Percentiles rank a stretch among this genome's conserved stretches.
Conservation (phyloP, 2,329 filamentous ascomycete genomes). For the Epichloe coenophiala region DNA sequence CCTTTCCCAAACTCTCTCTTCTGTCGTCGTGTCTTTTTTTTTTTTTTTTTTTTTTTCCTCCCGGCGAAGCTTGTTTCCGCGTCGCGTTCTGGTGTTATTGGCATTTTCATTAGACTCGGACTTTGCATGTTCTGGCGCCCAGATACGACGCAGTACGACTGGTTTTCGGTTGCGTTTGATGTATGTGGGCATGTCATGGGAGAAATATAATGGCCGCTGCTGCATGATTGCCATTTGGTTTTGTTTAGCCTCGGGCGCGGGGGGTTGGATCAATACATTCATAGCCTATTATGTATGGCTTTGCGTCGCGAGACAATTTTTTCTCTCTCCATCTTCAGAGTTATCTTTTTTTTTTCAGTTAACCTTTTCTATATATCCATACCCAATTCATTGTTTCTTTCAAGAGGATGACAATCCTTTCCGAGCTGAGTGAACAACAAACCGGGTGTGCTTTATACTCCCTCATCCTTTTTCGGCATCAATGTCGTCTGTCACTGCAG, state of each 20-base stretch:
- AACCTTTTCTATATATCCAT: neutral
- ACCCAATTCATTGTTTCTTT: neutral
- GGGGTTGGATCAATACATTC: neutral
- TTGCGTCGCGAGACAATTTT: neutral
- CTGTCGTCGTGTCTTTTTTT: neutral
- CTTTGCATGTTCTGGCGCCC: neutral
- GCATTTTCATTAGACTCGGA: neutral
- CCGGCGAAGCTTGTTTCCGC: neutral
- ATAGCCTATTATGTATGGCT: neutral
- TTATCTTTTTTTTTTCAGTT: neutral
- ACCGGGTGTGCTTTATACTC: neutral
- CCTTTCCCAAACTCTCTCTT: neutral
- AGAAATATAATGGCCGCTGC: neutral
- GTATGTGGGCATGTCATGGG: neutral
- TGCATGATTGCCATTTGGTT: neutral
- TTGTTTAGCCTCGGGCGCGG: neutral
- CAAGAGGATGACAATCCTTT: no score
- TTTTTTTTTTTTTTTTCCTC: neutral
- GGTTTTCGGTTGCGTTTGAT: neutral
- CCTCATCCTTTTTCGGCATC: constrained; percentile 24
- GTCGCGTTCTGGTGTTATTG: neutral
- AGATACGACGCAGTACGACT: neutral
- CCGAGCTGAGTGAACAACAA: no score
- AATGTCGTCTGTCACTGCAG: constrained; percentile 33
- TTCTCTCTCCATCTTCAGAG: neutral